Percentiles rank a stretch among this genome's conserved stretches.
These are phyloP conservation scores for Globisporangium spinosum DNA, from an alignment of 352 stramenopile genomes.

Conservation along the genomic window DNA sequence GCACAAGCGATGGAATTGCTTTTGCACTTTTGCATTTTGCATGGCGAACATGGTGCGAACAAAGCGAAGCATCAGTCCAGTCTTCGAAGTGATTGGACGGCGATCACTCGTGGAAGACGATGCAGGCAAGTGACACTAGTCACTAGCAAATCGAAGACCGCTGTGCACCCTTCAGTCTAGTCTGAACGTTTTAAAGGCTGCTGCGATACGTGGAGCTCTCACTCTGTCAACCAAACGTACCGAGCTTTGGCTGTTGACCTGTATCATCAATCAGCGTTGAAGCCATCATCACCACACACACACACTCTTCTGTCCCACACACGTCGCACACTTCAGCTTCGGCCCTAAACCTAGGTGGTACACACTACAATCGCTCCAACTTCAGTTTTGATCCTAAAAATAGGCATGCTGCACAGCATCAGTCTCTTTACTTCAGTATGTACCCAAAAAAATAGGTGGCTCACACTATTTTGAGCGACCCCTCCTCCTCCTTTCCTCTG, in stretches of 20 bases:
- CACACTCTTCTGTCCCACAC: not conserved
- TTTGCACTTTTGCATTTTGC: not conserved
- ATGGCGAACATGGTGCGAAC: not conserved
- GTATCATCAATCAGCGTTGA: not conserved
- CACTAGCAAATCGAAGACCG: not conserved
- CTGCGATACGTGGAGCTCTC: slow-evolving; percentile 9
- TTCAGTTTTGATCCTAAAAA: not conserved
- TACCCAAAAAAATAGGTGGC: not conserved
- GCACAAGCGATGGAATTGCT: not conserved
- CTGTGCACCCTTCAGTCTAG: not conserved
- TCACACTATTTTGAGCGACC: not conserved
- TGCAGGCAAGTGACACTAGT: not conserved
- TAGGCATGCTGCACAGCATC: not conserved
- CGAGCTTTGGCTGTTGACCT: not conserved
- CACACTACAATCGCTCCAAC: not conserved
- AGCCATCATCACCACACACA: not conserved
- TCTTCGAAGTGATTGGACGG: not conserved
- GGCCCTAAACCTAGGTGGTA: not conserved
- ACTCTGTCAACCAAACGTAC: not conserved
- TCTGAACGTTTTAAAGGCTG: not conserved
- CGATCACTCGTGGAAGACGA: not conserved
- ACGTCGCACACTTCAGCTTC: slow-evolving; percentile 9
- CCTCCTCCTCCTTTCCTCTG: not conserved
- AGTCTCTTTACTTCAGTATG: not conserved
- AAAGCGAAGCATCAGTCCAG: not conserved